Evolutionary conservation across 1,139 yeast species (phyloP).

Genomic region (Blastobotrys indianensis): DNA sequence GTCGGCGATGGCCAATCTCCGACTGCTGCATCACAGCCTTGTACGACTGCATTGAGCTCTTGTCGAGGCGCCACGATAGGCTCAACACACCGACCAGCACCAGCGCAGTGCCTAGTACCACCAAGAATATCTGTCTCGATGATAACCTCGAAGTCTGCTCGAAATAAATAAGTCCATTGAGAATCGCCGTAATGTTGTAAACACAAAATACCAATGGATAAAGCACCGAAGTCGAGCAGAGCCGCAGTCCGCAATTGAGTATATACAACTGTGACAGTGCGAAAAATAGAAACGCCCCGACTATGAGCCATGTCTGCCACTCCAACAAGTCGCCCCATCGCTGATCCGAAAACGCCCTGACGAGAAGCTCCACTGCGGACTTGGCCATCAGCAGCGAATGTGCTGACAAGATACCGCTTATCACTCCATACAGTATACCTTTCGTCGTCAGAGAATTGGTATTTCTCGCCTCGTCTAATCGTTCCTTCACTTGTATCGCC

Average conservation of each 20-base stretch:
- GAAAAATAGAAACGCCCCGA: slow-evolving; percentile 54
- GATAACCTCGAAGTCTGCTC: slow-evolving; percentile 44
- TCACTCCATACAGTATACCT: slow-evolving; percentile 61
- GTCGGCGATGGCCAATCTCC: neutral
- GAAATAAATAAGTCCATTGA: slow-evolving; percentile 66
- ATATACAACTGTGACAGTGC: slow-evolving; percentile 73
- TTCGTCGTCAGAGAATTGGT: slow-evolving; percentile 10
- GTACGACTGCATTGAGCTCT: slow-evolving; percentile 4
- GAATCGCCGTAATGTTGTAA: slow-evolving; percentile 66
- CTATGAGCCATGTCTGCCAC: slow-evolving; percentile 44
- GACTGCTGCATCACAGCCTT: slow-evolving; percentile 4
- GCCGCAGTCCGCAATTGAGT: slow-evolving; percentile 66
- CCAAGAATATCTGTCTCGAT: slow-evolving; percentile 38
- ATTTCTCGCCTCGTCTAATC: slow-evolving; percentile 4
- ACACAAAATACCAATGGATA: slow-evolving; percentile 85
- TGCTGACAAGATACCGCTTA: slow-evolving; percentile 77
- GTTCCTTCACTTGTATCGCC: slow-evolving; percentile 11
- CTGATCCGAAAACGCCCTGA: slow-evolving; percentile 31
- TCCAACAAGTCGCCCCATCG: slow-evolving; percentile 32
- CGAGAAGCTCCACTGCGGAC: slow-evolving; percentile 64
- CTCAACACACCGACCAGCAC: slow-evolving; percentile 52
- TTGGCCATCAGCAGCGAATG: slow-evolving; percentile 83
- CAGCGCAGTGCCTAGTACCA: slow-evolving; percentile 45
- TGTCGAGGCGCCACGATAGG: slow-evolving; percentile 40
- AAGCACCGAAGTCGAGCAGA: slow-evolving; percentile 68